Evolutionary conservation across 768 basidiomycete genomes (phyloP), one percentile per base, ranked within the genome.

Genomic region (Wakefieldia striispora): DNA sequence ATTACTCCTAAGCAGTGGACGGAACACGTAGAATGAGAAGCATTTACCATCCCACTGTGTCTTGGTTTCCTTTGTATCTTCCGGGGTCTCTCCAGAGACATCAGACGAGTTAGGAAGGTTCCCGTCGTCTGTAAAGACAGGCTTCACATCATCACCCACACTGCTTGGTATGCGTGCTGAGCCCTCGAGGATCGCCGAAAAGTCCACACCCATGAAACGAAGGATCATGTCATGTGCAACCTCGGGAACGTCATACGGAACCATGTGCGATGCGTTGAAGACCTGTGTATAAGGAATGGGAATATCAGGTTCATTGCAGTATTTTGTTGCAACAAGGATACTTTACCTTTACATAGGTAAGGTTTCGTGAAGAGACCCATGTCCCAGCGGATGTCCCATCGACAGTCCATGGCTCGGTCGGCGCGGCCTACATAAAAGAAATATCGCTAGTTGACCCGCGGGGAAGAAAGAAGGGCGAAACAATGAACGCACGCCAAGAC

Each of bases 221-320:
- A 97, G 81, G 58, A 99, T 95, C 97, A 98, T 97, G 68, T 99
- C 97, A 66, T 97, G 93, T 4, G 95, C 76, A 17, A 86, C 82
- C 44, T 90, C 79, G 0, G 94, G 95, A 12, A 88, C 75, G 67
- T 99, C 95, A 67, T 75, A 88, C 12, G 88, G 85, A 8, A 82
- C 95, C 97, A 98, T 99, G 69, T 98, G 97, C 1, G 95, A 97
- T 3, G 92, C 91, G 51, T 93, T 90, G 68, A 86, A 88, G 21
- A 97, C 80, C 91, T 94, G 50, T 21, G 26, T 11, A 17, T 24
- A 26, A 34, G 10, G 6, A 13, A n/a, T 7, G n/a, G 6, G 6
- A 13, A 16, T 7, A 19, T 53, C 13, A 6, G 21, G 0, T 8
- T 9, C 7, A 17, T 31, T 6, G 12, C 16, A 17, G 31, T 4